Evolutionary conservation across 441 rosid genomes (phyloP), one percentile per base, ranked within the genome.

Genomic region (Jatropha podagrica): DNA sequence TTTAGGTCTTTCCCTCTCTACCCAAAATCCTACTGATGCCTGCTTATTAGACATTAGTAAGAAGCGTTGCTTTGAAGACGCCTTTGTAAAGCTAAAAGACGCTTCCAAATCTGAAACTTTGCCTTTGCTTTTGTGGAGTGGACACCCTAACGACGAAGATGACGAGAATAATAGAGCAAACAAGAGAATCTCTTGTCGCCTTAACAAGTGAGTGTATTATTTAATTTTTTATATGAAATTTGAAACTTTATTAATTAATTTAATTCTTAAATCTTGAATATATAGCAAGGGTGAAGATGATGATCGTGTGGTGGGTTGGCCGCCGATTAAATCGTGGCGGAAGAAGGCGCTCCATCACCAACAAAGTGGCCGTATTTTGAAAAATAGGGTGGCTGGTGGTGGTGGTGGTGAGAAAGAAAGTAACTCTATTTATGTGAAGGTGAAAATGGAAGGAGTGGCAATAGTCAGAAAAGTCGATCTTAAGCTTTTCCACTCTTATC

Each of bases 401-500:
- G 38, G 5, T 15, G 64, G 23, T 41, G 48, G 76, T 41, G 67
- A 73, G 32, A 26, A 70, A 18, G 6, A 11, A 27, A 73, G 76
- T 55, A 44, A 4, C 10, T 65, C 82, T 63, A 84, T 20, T 77
- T 81, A 71, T 56, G 86, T 88, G 18, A 86, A 88, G 79, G 90
- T 86, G 72, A 85, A 86, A 79, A 88, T 88, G 92, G 88, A 86
- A 78, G 92, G 90, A 23, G 83, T 81, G 10, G 78, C 82, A 27
- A 86, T 88, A 46, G 68, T 83, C 65, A 83, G 92, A 54, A 88
- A 86, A 79, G 66, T 88, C 68, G 71, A 88, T 71, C 51, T 86
- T 7, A 80, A 69, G 59, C 80, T 54, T 63, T 85, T 72, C 69
- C 70, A 72, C 48, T 85, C 88, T 20, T 83, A 83, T 40, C 77